These are phyloP conservation scores for Herpetomonas samuelpessoai DNA, from an alignment of 208 protist species.

Conservation along the genomic window DNA sequence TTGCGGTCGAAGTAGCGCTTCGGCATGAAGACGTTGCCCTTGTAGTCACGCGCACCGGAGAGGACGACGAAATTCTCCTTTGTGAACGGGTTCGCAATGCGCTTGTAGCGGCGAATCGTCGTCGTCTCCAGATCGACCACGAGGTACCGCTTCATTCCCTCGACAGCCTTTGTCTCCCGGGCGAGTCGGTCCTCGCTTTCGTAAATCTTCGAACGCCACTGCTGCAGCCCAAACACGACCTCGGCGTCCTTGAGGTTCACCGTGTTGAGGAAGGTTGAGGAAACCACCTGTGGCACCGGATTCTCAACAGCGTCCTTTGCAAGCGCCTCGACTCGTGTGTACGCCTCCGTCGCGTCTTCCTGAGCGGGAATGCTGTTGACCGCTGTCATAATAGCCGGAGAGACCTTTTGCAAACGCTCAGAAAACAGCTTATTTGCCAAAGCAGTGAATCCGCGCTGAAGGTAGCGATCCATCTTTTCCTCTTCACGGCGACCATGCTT, in stretches of 20 bases:
- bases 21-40: slow-evolving; percentile 86
- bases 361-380: slow-evolving; percentile 75
- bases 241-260: slow-evolving; percentile 87
- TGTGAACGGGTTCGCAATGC: slow-evolving; percentile 89
- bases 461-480: slow-evolving; percentile 63
- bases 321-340: slow-evolving; percentile 30
- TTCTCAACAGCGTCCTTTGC: slow-evolving; percentile 45
- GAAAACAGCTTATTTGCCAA: slow-evolving; percentile 89
- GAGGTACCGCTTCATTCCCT: slow-evolving; percentile 67
- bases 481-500: slow-evolving; percentile 52
- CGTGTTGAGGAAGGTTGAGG: slow-evolving; percentile 81
- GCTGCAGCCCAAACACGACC: slow-evolving; percentile 85
- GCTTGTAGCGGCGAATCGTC: slow-evolving; percentile 85
- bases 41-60: slow-evolving; percentile 85
- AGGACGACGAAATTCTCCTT: slow-evolving; percentile 90
- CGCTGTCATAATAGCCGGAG: slow-evolving; percentile 68
- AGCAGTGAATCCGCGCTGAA: slow-evolving; percentile 77
- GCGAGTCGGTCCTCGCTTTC: slow-evolving; percentile 62
- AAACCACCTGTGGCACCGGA: slow-evolving; percentile 61
- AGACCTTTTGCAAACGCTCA: slow-evolving; percentile 78
- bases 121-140: slow-evolving; percentile 91
- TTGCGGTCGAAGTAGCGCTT: slow-evolving; percentile 78
- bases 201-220: slow-evolving; percentile 89
- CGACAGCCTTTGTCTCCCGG: slow-evolving; percentile 66
- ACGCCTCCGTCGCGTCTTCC: slow-evolving; percentile 30